Conservation (phyloP, 2,329 filamentous ascomycete species). For the Trichophyton simii region DNA sequence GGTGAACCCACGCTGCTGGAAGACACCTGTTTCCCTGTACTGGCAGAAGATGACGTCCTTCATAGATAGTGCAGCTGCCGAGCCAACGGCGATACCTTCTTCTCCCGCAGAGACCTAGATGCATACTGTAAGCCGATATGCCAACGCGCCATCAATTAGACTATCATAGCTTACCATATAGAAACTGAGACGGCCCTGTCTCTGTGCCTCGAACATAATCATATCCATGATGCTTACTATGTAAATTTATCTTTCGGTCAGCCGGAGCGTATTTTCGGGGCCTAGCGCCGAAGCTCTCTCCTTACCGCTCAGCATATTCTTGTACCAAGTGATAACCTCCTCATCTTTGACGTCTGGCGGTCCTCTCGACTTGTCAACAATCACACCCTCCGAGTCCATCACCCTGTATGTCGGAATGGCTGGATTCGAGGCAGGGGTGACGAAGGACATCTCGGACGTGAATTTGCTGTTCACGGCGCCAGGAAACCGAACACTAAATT, state of each 20-base stretch:
- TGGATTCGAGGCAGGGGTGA: constrained; percentile 56
- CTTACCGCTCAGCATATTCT: constrained; percentile 49
- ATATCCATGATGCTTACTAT: constrained; percentile 76
- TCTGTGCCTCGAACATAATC: constrained; percentile 95
- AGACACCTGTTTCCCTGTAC: constrained; percentile 86
- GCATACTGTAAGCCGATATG: neutral
- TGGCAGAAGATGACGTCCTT: constrained; percentile 87
- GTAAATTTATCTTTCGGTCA: neutral
- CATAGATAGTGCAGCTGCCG: constrained; percentile 68
- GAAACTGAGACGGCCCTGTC: constrained; percentile 86
- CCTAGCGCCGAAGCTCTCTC: constrained; percentile 3
- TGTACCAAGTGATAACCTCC: constrained; percentile 50
- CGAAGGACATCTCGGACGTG: constrained; percentile 65
- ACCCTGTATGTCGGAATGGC: constrained; percentile 85
- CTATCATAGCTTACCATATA: constrained; percentile 60
- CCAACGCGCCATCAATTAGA: neutral
- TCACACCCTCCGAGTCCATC: constrained; percentile 73
- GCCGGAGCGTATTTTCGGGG: neutral
- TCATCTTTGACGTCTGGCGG: constrained; percentile 52
- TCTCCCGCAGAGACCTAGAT: constrained; percentile 65
- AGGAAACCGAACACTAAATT: constrained; percentile 57
- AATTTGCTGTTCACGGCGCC: constrained; percentile 94
- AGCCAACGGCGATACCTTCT: constrained; percentile 86
- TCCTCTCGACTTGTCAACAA: constrained; percentile 61
- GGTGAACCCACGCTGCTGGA: constrained; percentile 76